Evolutionary conservation across 257 asterid genomes (phyloP), one percentile per base, ranked within the genome.

Genomic region (Misopates orontium): DNA sequence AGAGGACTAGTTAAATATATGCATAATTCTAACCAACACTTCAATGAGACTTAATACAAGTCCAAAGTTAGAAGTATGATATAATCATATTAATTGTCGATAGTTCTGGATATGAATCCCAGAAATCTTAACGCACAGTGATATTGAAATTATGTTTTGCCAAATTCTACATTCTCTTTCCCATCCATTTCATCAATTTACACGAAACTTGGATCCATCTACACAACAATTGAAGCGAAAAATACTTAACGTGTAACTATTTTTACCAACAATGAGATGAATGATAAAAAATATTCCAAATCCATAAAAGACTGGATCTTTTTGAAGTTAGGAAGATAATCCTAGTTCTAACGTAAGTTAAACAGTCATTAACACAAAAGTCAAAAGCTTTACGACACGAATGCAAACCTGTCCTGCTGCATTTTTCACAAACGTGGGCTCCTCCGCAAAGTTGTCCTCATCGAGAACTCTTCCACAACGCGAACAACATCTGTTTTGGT

Each of bases 401-500:
- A 7, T 3, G 22, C 77, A 72, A 63, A 88, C 93, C 90, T 85
- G 94, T 67, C 96, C 91, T 11, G 73, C 77, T 0, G 90, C 80
- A 56, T 73, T 67, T 76, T 88, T 88, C 2, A 75, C 74, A 76
- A 88, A 88, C 16, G 82, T 67, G 57, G 84, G 78, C 74, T 85
- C 94, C 62, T 63, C 68, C 1, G 87, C 59, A 47, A 83, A 88
- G 60, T 69, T 75, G 49, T 85, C 90, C 71, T 83, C 88, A 1
- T 75, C 83, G 4, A 85, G 77, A 66, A 88, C 94, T 76, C 73
- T 78, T 67, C 94, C 96, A 65, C 96, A 88, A 31, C 42, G n/a
- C 5, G 77, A 57, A 83, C 91, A 88, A 60, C 90, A 83, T 77
- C 96, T 88, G 85, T 66, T n/a, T 40, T 17, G 45, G 55, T 54